Evolutionary conservation across 2,329 filamentous ascomycete species (phyloP).

Genomic region (Colletotrichum somersetense): DNA sequence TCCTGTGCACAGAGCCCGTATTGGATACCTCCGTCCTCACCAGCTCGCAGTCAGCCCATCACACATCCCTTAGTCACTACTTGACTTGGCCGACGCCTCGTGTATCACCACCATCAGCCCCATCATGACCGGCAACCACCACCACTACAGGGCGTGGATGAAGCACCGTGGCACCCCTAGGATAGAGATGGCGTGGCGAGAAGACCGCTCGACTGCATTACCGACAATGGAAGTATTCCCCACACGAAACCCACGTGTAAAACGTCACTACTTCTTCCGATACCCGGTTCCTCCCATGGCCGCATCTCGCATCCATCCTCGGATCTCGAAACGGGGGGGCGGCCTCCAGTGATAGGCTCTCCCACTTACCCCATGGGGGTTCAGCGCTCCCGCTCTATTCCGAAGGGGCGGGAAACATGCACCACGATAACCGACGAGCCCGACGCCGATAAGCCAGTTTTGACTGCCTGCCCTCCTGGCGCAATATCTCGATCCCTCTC

Average conservation of each 20-base stretch:
- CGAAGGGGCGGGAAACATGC: conserved; percentile 11
- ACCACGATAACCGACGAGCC: conserved; percentile 31
- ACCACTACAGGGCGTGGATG: neutral
- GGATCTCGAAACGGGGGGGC: neutral
- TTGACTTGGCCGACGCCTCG: conserved; percentile 11
- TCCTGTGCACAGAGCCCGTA: neutral
- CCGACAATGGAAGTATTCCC: neutral
- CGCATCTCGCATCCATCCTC: conserved; percentile 13
- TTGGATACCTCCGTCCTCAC: neutral
- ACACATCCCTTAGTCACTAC: neutral
- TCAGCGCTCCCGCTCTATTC: conserved; percentile 38
- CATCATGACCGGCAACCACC: neutral
- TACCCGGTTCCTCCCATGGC: conserved; percentile 34
- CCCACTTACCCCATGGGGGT: conserved; percentile 39
- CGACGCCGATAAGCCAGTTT: conserved; percentile 34
- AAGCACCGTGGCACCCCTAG: neutral
- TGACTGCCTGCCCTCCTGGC: conserved; percentile 1
- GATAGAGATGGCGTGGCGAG: neutral
- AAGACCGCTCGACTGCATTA: neutral
- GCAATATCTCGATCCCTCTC: neutral
- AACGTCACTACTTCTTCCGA: conserved; percentile 26
- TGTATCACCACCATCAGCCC: neutral
- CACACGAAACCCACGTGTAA: conserved; percentile 4
- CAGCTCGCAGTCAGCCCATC: neutral
- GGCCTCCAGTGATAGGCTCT: conserved; percentile 29